Conservation (phyloP, 2,329 filamentous ascomycete species). For the Alternaria sp. region DNA sequence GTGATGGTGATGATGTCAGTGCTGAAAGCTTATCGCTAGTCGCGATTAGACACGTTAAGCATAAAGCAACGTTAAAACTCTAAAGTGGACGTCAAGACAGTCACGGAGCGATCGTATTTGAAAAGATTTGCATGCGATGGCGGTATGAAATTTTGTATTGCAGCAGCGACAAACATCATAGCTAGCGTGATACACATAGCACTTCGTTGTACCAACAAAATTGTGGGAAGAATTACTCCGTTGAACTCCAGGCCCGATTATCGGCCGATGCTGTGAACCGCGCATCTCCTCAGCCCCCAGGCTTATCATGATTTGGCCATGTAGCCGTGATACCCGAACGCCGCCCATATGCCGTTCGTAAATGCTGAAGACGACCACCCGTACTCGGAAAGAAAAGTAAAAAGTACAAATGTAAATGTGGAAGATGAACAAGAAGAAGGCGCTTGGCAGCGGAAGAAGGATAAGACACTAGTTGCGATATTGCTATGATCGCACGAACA, state of each 20-base stretch:
- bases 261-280: conserved; percentile 7
- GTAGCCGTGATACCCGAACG: conserved; percentile 23
- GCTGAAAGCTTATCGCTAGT: conserved; percentile 13
- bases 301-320: background rate
- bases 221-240: background rate
- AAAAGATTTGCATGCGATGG: background rate
- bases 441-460: background rate
- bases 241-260: conserved; percentile 5
- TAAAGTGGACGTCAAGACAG: conserved; percentile 1
- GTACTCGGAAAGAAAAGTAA: background rate
- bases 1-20: conserved; percentile 12
- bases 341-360: conserved; percentile 37
- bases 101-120: background rate
- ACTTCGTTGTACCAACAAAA: background rate
- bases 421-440: background rate
- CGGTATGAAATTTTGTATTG: background rate
- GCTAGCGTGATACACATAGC: background rate
- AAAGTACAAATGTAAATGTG: background rate
- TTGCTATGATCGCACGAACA: conserved; percentile 39
- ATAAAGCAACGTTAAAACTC: conserved; percentile 26
- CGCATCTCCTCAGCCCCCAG: background rate
- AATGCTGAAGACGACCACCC: conserved; percentile 24
- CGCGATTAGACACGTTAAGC: conserved; percentile 13
- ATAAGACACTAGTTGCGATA: background rate
- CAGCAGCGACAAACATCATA: background rate